These are phyloP conservation scores for Aspergillus proliferans DNA, from an alignment of 2,329 filamentous ascomycete genomes.

Conservation along the genomic window DNA sequence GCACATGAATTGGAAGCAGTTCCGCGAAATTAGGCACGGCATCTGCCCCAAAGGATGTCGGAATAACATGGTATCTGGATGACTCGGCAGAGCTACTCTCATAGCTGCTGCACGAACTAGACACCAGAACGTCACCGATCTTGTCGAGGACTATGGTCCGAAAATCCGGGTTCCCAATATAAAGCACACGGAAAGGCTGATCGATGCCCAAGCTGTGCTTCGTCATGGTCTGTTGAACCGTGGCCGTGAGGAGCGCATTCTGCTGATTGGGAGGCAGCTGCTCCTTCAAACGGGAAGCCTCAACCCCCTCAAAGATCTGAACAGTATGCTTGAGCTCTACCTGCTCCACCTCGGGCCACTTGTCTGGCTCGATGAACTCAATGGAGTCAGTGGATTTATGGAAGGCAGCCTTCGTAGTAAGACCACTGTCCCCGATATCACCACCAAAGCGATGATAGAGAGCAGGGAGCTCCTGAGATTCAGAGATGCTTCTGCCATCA, in stretches of 20 bases:
- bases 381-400: slow-evolving; percentile 32
- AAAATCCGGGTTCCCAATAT: slow-evolving; percentile 34
- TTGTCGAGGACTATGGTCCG: slow-evolving; percentile 41
- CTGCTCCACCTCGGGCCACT: slow-evolving; percentile 33
- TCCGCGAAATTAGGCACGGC: slow-evolving; percentile 43
- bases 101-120: slow-evolving; percentile 28
- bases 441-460: slow-evolving; percentile 21
- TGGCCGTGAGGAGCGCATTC: slow-evolving; percentile 31
- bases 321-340: slow-evolving; percentile 40
- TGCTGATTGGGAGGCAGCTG: slow-evolving; percentile 21
- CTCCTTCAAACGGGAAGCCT: slow-evolving; percentile 23
- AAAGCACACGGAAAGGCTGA: slow-evolving; percentile 41
- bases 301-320: slow-evolving; percentile 26
- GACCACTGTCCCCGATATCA: slow-evolving; percentile 29
- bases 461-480: slow-evolving; percentile 24
- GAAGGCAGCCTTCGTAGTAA: slow-evolving; percentile 29
- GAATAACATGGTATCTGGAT: slow-evolving; percentile 44
- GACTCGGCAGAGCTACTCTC: slow-evolving; percentile 33
- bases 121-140: slow-evolving; percentile 43
- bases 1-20: slow-evolving; percentile 42
- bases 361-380: slow-evolving; percentile 37
- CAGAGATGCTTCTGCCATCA: slow-evolving; percentile 19
- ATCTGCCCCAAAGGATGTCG: slow-evolving; percentile 42
- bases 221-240: slow-evolving; percentile 41
- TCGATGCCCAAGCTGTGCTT: slow-evolving; percentile 34